Evolutionary conservation across 2,329 filamentous ascomycete species (phyloP).

Genomic region (Tolypocladium nubicola): DNA sequence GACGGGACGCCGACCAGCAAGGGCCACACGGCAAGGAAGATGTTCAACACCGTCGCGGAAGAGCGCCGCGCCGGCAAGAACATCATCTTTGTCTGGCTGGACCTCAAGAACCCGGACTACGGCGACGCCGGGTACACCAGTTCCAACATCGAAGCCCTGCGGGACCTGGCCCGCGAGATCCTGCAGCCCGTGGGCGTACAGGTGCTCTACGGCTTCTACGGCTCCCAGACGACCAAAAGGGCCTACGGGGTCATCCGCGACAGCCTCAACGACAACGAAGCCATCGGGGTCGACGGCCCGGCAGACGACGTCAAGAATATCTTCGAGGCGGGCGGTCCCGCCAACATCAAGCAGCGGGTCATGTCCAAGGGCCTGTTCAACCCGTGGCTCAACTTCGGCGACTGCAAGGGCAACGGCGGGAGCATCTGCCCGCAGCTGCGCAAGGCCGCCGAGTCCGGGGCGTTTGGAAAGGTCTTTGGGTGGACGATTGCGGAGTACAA

Average conservation of each 20-base stretch:
- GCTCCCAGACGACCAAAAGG: background rate
- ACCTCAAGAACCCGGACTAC: slow-evolving; percentile 4
- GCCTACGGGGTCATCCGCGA: slow-evolving; percentile 1
- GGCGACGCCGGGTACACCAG: background rate
- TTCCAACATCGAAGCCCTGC: slow-evolving; percentile 1
- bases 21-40: background rate
- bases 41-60: slow-evolving; percentile 1
- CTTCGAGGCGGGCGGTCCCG: background rate
- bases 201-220: slow-evolving; percentile 5
- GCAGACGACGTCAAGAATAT: background rate
- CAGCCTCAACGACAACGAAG: slow-evolving; percentile 3
- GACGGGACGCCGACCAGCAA: background rate
- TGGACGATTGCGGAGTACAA: background rate
- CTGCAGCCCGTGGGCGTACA: slow-evolving; percentile 1
- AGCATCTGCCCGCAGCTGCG: slow-evolving; percentile 2
- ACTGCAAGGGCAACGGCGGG: background rate
- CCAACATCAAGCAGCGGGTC: background rate
- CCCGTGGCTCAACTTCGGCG: slow-evolving; percentile 1
- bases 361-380: slow-evolving; percentile 2
- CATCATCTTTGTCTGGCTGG: slow-evolving; percentile 6
- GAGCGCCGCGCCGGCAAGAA: background rate
- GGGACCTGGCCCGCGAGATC: background rate
- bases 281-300: slow-evolving; percentile 1
- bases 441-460: background rate
- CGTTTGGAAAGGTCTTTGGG: slow-evolving; percentile 1